phyloP scores from a whole-genome alignment of 352 stramenopile species.

The Globisporangium parvum region DNA sequence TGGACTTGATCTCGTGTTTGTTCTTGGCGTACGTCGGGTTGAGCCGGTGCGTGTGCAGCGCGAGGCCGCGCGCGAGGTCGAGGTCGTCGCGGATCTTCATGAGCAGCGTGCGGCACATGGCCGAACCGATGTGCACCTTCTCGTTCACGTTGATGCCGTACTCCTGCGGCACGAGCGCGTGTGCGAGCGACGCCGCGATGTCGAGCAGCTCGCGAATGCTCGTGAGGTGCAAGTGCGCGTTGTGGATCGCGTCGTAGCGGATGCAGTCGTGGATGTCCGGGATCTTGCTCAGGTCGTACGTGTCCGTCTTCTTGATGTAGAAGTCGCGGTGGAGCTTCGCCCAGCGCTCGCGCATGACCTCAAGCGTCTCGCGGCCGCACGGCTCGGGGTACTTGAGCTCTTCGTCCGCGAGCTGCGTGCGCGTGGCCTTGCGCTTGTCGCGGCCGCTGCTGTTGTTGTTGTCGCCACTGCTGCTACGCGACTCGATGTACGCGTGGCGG shows the following conservation, averaged over 20 bases:
- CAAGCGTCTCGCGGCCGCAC: constrained; percentile 76
- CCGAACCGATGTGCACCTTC: constrained; percentile 83
- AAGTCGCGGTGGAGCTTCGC: constrained; percentile 95
- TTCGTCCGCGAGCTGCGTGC: constrained; percentile 29
- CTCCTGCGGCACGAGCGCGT: constrained; percentile 82
- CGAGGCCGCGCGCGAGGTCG: constrained; percentile 66
- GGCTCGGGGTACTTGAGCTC: constrained; percentile 73
- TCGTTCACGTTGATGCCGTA: constrained; percentile 87
- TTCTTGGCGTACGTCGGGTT: constrained; percentile 83
- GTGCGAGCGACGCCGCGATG: constrained; percentile 91
- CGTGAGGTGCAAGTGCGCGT: constrained; percentile 91
- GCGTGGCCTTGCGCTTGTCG: background rate
- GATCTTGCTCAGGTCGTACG: constrained; percentile 95
- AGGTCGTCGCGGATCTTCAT: constrained; percentile 88
- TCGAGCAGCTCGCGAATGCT: constrained; percentile 93
- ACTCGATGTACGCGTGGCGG: constrained; percentile 44
- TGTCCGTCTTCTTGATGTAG: constrained; percentile 90
- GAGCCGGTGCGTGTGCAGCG: constrained; percentile 73
- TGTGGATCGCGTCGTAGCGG: constrained; percentile 98
- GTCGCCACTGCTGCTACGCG: constrained; percentile 15
- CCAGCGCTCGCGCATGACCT: constrained; percentile 90
- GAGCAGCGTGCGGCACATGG: constrained; percentile 82
- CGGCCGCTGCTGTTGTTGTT: constrained; percentile 22
- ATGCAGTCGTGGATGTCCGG: constrained; percentile 99
- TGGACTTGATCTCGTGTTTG: constrained; percentile 83